A percentile compares a stretch with the other conserved stretches of the same genome.
phyloP scores from a whole-genome alignment of 2,329 filamentous ascomycete genomes.

The Alternaria viburni region DNA sequence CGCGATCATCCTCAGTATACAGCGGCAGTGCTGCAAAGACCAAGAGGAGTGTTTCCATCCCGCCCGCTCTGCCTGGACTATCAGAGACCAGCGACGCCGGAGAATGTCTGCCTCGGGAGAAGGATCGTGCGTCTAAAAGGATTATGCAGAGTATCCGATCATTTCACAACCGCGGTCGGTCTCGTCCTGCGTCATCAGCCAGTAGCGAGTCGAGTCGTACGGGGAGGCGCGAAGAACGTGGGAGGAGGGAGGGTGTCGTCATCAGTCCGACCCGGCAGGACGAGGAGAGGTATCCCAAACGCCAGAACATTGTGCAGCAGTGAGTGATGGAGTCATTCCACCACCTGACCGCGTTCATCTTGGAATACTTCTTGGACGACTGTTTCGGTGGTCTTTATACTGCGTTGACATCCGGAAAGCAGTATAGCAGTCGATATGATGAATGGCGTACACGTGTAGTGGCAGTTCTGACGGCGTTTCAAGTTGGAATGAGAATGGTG shows the following conservation, averaged over 20 bases:
- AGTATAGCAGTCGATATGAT: neutral
- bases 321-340: neutral
- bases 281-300: neutral
- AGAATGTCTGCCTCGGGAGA: neutral
- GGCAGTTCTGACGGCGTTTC: neutral
- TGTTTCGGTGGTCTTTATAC: neutral
- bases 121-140: neutral
- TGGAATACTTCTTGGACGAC: rapidly evolving
- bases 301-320: neutral
- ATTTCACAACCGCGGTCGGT: neutral
- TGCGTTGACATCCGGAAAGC: neutral
- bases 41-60: neutral
- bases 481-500: neutral
- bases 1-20: neutral
- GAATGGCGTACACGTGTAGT: neutral
- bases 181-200: neutral
- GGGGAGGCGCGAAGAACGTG: neutral
- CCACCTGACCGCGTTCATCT: neutral
- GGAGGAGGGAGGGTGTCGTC: neutral
- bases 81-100: neutral
- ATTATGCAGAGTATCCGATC: neutral
- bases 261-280: neutral
- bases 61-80: neutral
- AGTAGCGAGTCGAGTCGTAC: neutral
- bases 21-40: neutral